These are phyloP conservation scores for Cytospora schulzeri DNA, from an alignment of 2,329 filamentous ascomycete species.

Conservation along the genomic window DNA sequence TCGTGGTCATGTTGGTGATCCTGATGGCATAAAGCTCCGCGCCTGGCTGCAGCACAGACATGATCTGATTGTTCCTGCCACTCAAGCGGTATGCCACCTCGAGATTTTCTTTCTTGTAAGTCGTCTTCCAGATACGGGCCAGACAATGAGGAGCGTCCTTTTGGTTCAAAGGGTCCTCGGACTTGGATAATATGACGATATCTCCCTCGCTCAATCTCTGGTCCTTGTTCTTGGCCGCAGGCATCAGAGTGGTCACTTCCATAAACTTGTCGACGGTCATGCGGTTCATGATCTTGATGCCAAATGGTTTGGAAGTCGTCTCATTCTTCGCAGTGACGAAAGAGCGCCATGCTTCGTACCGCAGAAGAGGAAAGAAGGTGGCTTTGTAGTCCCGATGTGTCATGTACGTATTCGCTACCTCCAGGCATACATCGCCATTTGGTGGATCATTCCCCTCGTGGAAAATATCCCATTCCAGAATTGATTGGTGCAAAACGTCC, in stretches of 20 bases:
- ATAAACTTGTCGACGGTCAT: conserved; percentile 91
- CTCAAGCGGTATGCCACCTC: conserved; percentile 88
- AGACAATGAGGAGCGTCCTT: conserved; percentile 76
- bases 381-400: conserved; percentile 79
- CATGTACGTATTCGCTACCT: conserved; percentile 76
- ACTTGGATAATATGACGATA: conserved; percentile 81
- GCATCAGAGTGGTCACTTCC: conserved; percentile 85
- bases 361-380: conserved; percentile 86
- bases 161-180: conserved; percentile 68
- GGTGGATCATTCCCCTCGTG: conserved; percentile 86
- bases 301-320: conserved; percentile 75
- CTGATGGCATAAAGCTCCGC: conserved; percentile 74
- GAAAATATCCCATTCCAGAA: conserved; percentile 95
- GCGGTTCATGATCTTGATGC: conserved; percentile 84
- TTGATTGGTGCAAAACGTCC: conserved; percentile 78
- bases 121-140: conserved; percentile 78
- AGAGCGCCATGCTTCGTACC: conserved; percentile 93
- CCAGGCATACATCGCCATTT: conserved; percentile 69
- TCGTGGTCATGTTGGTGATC: conserved; percentile 88
- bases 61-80: conserved; percentile 63
- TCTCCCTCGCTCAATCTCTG: conserved; percentile 79
- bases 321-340: conserved; percentile 92
- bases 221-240: conserved; percentile 69
- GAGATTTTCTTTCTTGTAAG: conserved; percentile 76
- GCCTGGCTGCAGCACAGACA: conserved; percentile 67